Percentiles rank a stretch among this genome's conserved stretches.
Conservation (phyloP, 208 protist genomes). For the Phytomonas serpens region DNA sequence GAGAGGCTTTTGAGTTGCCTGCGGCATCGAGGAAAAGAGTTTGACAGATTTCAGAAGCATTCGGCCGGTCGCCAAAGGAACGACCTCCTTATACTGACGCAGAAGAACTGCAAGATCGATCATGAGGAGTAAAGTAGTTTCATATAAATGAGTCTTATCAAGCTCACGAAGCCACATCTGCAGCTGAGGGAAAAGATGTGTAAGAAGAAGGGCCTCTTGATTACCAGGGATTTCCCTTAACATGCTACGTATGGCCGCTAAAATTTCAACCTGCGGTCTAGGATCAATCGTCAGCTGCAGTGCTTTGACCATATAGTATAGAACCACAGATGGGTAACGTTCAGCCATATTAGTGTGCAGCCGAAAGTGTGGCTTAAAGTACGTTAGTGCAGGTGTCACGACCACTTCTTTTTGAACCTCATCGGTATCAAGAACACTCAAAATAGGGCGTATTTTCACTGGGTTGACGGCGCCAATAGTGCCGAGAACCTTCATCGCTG, state of each 20-base stretch:
- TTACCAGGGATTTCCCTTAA: constrained; percentile 59
- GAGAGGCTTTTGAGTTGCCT: constrained; percentile 77
- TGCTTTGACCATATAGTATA: constrained; percentile 80
- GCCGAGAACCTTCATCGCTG: constrained; percentile 68
- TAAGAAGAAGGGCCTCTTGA: constrained; percentile 62
- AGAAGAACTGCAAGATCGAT: constrained; percentile 74
- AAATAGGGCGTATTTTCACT: constrained; percentile 56
- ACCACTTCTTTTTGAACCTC: constrained; percentile 78
- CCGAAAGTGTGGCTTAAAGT: constrained; percentile 69
- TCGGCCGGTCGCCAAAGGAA: constrained; percentile 42
- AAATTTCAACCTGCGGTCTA: constrained; percentile 60
- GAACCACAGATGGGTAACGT: constrained; percentile 65
- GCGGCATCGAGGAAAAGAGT: constrained; percentile 67
- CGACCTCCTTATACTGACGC: constrained; percentile 60
- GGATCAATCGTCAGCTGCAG: constrained; percentile 74
- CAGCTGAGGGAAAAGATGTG: constrained; percentile 74
- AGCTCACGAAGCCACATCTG: constrained; percentile 69
- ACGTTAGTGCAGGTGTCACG: constrained; percentile 64
- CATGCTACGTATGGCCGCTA: constrained; percentile 50
- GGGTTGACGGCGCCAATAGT: constrained; percentile 78
- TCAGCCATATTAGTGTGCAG: constrained; percentile 59
- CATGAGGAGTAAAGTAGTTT: constrained; percentile 67
- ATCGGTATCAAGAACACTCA: constrained; percentile 60
- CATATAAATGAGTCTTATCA: constrained; percentile 62
- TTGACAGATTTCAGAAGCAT: constrained; percentile 70